A percentile compares a stretch with the other conserved stretches of the same genome.
These are phyloP conservation scores for Scheffersomyces quercinus DNA, from an alignment of 1,139 yeast genomes.

Conservation along the genomic window DNA sequence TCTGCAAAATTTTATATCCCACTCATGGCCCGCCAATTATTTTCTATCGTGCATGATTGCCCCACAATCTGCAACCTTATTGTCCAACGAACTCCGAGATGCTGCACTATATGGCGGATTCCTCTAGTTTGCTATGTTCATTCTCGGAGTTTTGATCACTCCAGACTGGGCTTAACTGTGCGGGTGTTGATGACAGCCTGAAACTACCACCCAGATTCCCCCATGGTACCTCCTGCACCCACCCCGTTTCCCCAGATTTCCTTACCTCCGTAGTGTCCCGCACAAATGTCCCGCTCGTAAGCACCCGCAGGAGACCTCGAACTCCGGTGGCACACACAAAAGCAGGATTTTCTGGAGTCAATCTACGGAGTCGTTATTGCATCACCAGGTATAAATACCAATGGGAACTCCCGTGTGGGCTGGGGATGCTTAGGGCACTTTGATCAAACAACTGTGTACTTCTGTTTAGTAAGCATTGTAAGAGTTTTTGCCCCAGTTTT, in stretches of 20 bases:
- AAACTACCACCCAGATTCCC: too few relatives aligned
- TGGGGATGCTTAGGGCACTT: too few relatives aligned
- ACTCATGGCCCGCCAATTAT: not conserved
- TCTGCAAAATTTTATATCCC: not conserved
- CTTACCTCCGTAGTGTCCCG: not conserved
- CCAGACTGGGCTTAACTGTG: not conserved
- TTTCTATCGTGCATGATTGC: not conserved
- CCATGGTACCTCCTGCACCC: too few relatives aligned
- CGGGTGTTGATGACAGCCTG: too few relatives aligned
- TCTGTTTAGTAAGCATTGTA: too few relatives aligned
- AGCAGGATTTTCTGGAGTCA: too few relatives aligned
- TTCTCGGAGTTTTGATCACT: not conserved
- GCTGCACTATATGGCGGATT: not conserved
- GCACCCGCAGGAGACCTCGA: not conserved
- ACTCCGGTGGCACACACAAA: not conserved
- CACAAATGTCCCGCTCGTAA: conserved; percentile 1
- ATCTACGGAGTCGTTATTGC: too few relatives aligned
- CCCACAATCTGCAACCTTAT: not conserved
- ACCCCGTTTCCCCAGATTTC: not conserved
- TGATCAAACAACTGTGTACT: too few relatives aligned
- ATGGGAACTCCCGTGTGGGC: too few relatives aligned
- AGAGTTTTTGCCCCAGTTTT: too few relatives aligned
- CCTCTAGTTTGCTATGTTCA: too few relatives aligned
- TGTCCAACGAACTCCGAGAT: not conserved
- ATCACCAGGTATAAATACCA: too few relatives aligned